phyloP scores from a whole-genome alignment of 83 land plant species.

The Picea abies region DNA sequence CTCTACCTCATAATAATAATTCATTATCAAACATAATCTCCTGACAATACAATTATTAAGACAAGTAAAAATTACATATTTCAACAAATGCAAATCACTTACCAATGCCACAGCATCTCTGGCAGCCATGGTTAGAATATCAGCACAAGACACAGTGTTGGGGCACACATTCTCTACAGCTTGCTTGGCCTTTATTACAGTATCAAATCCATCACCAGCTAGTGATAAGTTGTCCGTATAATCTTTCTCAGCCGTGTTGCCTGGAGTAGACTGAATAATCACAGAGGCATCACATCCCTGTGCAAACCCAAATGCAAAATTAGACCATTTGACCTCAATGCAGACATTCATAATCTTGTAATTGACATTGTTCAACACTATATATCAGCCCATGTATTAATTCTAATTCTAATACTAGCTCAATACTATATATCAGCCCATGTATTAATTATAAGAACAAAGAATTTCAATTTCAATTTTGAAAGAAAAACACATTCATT shows the following conservation, averaged over 20 bases:
- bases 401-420: not conserved
- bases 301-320: not conserved
- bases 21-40: too few species aligned
- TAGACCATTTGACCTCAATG: not conserved
- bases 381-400: not conserved
- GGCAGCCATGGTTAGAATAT: conserved; percentile 24
- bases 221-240: conserved; percentile 36
- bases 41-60: too few species aligned
- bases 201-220: conserved; percentile 38
- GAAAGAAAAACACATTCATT: too few species aligned
- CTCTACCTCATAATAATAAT: too few species aligned
- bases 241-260: conserved; percentile 40
- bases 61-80: too few species aligned
- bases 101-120: conserved; percentile 17
- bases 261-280: conserved; percentile 22
- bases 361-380: too few species aligned
- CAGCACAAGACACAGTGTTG: conserved; percentile 47
- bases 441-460: too few species aligned
- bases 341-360: too few species aligned
- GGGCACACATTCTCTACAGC: too few species aligned
- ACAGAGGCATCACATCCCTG: conserved; percentile 38
- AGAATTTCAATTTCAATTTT: not conserved
- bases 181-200: conserved; percentile 5
- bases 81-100: not conserved
- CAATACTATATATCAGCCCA: not conserved